Evolutionary conservation across 1,284 basidiomycete species (phyloP), one percentile per base, ranked within the genome.

Genomic region (Cronartium quercuum): DNA sequence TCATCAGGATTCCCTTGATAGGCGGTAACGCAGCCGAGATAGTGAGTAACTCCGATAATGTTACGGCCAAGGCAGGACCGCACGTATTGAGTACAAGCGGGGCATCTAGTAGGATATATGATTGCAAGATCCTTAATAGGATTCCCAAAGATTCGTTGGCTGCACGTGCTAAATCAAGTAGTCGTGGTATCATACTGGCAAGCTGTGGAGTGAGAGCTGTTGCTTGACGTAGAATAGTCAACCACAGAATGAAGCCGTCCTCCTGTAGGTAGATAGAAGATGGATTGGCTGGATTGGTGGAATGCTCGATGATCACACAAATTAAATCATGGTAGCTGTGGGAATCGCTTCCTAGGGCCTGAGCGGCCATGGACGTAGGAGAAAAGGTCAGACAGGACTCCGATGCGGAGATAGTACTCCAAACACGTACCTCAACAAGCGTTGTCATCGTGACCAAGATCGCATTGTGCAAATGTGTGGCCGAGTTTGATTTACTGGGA

Each of bases 171-270:
- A 69, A 62, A 42, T 38, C 21, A 29, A 60, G 42, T 42, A 69
- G n/a, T 57, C 29, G 42, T 24, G 61, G 61, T 18, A 69, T 35
- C 34, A 69, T 40, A 44, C 62, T 69, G 21, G 57, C 7, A 29
- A 69, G 68, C 29, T 60, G 58, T 41, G 68, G 68, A 4, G 68
- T 69, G 12, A 69, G 58, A 18, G 58, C 37, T 35, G 58, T 60
- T 38, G 68, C 44, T 42, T 69, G 68, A 13, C 68, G 21, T 69
- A 34, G 29, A 21, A 60, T 69, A 10, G 68, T 42, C 34, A 69
- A 60, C 68, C 68, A 69, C 21, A 69, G 68, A 35, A 69, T 62
- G n/a, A 69, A 15, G 29, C 57, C 68, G 62, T 69, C 68, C 51
- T 69, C 68, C 51, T 62, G 58, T 12, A 69, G 58, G 42, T 69